Evolutionary conservation across 1,284 basidiomycete species (phyloP).

Genomic region (Ganoderma multipileum): DNA sequence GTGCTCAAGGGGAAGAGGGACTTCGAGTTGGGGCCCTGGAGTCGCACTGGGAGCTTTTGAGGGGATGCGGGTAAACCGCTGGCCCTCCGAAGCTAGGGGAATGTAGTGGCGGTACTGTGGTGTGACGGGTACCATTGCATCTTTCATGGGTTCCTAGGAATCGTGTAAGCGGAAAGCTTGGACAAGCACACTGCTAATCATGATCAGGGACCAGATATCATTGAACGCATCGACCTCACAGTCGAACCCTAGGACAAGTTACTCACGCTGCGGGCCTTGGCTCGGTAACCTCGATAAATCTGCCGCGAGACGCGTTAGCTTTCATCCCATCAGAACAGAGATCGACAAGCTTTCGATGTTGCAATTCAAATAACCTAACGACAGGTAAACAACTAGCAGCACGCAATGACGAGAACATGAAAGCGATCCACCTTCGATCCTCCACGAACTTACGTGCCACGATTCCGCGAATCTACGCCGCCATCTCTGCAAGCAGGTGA

Average conservation of each 20-base stretch:
- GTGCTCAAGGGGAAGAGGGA: background rate
- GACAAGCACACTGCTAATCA: background rate
- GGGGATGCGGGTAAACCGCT: too few relatives aligned
- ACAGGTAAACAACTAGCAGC: too few relatives aligned
- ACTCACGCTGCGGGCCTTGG: too few relatives aligned
- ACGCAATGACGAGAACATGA: too few relatives aligned
- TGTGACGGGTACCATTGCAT: too few relatives aligned
- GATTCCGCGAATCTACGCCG: background rate
- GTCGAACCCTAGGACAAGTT: too few relatives aligned
- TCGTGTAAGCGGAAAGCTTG: too few relatives aligned
- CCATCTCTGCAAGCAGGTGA: background rate
- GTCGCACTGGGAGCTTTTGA: background rate
- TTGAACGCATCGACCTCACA: background rate
- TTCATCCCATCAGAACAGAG: background rate
- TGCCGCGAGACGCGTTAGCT: background rate
- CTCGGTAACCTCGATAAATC: background rate
- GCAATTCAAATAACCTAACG: too few relatives aligned
- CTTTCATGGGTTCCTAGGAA: background rate
- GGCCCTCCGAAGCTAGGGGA: too few relatives aligned
- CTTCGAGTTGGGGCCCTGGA: background rate
- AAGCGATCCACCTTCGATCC: too few relatives aligned
- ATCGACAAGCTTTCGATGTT: background rate
- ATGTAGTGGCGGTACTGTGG: too few relatives aligned
- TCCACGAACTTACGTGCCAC: too few relatives aligned
- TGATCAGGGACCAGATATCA: background rate